phyloP scores from a whole-genome alignment of 371 early-diverging fungal genomes.

The Syncephalastrum contaminatum region DNA sequence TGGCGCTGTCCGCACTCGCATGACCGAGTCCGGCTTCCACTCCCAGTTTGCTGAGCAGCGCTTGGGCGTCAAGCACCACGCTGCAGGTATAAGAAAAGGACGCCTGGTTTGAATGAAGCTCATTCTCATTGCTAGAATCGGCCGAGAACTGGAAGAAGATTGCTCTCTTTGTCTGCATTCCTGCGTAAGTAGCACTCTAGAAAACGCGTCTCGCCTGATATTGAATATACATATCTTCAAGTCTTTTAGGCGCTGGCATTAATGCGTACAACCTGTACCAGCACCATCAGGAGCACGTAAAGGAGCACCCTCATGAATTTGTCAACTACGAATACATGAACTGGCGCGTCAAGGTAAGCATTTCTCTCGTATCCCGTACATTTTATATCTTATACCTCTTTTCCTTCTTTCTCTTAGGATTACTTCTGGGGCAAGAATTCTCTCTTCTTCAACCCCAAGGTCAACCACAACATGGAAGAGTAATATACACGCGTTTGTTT shows the following conservation, averaged over 20 bases:
- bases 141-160: slow-evolving; percentile 55
- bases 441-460: slow-evolving; percentile 51
- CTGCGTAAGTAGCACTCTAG: slow-evolving; percentile 35
- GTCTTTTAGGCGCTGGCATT: slow-evolving; percentile 39
- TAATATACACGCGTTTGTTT: no score
- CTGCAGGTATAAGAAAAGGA: slow-evolving; percentile 28
- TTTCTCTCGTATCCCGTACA: no score
- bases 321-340: slow-evolving; percentile 49
- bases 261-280: slow-evolving; percentile 46
- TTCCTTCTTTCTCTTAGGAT: slow-evolving; percentile 11
- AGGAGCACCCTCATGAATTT: slow-evolving; percentile 42
- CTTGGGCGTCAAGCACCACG: slow-evolving; percentile 47
- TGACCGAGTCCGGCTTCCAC: slow-evolving; percentile 12
- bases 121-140: slow-evolving; percentile 24
- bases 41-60: slow-evolving; percentile 33
- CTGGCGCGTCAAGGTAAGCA: slow-evolving; percentile 33
- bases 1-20: slow-evolving; percentile 29
- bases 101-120: not conserved
- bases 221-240: slow-evolving; percentile 1
- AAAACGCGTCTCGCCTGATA: not conserved
- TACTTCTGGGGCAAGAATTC: slow-evolving; percentile 52
- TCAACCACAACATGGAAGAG: slow-evolving; percentile 23
- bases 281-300: slow-evolving; percentile 37
- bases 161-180: slow-evolving; percentile 47
- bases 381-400: no score